Evolutionary conservation across 1,284 basidiomycete genomes (phyloP), one percentile per base, ranked within the genome.

Genomic region (Melampsora larici-populina): DNA sequence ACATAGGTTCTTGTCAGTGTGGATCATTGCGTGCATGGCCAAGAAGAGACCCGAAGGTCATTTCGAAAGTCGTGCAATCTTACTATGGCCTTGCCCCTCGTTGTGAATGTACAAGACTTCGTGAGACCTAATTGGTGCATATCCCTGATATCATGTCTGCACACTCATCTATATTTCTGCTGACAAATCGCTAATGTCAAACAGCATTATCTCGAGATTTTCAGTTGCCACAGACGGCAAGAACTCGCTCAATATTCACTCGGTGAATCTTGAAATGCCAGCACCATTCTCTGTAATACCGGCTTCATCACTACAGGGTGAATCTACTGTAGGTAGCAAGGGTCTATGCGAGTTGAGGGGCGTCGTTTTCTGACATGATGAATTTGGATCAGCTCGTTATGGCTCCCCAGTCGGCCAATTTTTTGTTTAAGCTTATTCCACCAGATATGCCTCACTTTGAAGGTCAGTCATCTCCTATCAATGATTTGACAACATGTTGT

Each of bases 21-120:
- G 11, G 87, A 89, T 73, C 93, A 93, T 82, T 85, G 82, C 11
- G 91, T 90, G 0, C 81, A 81, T 13, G 80, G 85, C 0, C 87
- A 91, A 72, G 87, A 89, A 1, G 84, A 84, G 5, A 80, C 89
- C 17, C 83, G 83, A 26, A 87, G 92, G 46, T 86, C 82, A 9
- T 81, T 92, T 33, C 85, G 84, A 49, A 84, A 88, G 15, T 86
- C 86, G n/a, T 86, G 87, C 78, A 83, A 86, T 5, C 86, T 93
- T 21, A 85, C 87, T 11, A 88, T 89, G 1, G 86, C 88, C 0
- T 85, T 93, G n/a, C 92, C 92, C 2, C 86, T 94, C 65, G 87
- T 89, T 15, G 90, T 93, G 70, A 93, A 92, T 79, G 92, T 94
- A 1, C 90, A 93, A 82, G 92, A 94, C 82, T 92, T 91, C 83